Evolutionary conservation across 345 rosid species (phyloP), one percentile per base, ranked within the genome.

Genomic region (Microthlaspi erraticum): DNA sequence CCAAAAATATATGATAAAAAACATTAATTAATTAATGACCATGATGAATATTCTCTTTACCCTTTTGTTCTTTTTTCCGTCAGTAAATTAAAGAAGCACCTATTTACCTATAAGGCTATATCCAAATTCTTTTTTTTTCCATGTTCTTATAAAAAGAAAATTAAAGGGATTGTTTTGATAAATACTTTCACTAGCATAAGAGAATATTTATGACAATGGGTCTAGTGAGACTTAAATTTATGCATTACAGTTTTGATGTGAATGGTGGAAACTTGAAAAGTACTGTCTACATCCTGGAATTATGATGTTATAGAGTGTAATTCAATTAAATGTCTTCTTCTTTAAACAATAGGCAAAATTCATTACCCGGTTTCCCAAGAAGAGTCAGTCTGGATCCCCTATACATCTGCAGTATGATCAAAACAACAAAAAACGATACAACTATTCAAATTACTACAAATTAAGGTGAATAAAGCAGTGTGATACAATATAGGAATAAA

Each of bases 31-130:
- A 65, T 60, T 33, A 10, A 16, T 74, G 53, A 66, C 61, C 41
- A 75, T 75, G 69, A 44, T 68, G 73, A 68, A 75, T 75, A 68
- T 75, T 68, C 74, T 74, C 73, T 74, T 51, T 12, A 68, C 74
- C 34, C 57, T 68, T 34, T 67, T 10, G 26, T 43, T 33, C 6
- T 38, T n/a, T 31, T 18, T 59, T 23, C 9, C 38, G 45, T 52
- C 29, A 26, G 29, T 68, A 20, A 60, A 67, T 36, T 16, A 60
- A 53, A 67, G 51, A 75, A 37, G 17, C 78, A 45, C 56, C 69
- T 53, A 60, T 36, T 26, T 52, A 61, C 62, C 69, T 60, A 45
- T 2, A 36, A 60, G 58, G 18, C 69, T 53, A 74, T 33, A 51
- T 1, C 60, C 50, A 52, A 74, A 41, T 50, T 50, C 20, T 58